phyloP scores from a whole-genome alignment of 2,329 filamentous ascomycete species.

The Aaosphaeria arxii region DNA sequence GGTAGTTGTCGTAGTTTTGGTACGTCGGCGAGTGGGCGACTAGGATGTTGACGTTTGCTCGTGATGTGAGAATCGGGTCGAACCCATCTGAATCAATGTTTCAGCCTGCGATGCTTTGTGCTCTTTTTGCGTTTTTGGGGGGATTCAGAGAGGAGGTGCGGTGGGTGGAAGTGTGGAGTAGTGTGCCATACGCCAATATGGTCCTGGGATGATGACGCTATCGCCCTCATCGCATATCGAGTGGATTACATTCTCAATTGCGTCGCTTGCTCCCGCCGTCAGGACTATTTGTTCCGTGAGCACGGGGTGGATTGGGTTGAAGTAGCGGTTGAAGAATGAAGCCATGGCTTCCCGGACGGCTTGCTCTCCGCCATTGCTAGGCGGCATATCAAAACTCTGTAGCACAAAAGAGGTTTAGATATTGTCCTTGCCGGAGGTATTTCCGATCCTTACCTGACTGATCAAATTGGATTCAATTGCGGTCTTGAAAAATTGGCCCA shows the following conservation, averaged over 20 bases:
- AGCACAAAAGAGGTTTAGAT: not conserved
- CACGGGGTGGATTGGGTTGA: constrained; percentile 24
- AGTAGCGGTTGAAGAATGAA: constrained; percentile 26
- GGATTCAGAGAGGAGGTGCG: not conserved
- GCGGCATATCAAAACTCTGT: constrained; percentile 19
- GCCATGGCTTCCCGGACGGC: constrained; percentile 17
- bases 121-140: no score
- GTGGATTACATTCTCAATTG: constrained; percentile 23
- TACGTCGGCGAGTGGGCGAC: constrained; percentile 25
- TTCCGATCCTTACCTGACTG: constrained; percentile 9
- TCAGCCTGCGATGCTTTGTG: not conserved
- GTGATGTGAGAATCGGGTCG: constrained; percentile 13
- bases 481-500: constrained; percentile 27
- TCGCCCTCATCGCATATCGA: constrained; percentile 30
- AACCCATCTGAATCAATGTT: constrained; percentile 15
- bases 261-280: constrained; percentile 24
- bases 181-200: constrained; percentile 24
- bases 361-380: constrained; percentile 14
- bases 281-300: constrained; percentile 23
- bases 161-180: not conserved
- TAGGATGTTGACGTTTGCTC: constrained; percentile 23
- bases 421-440: not conserved
- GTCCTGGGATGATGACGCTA: constrained; percentile 27
- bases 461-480: constrained; percentile 17
- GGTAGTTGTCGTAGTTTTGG: constrained; percentile 28